Evolutionary conservation across 2,329 filamentous ascomycete genomes (phyloP).

Genomic region (Aureobasidium sp.): DNA sequence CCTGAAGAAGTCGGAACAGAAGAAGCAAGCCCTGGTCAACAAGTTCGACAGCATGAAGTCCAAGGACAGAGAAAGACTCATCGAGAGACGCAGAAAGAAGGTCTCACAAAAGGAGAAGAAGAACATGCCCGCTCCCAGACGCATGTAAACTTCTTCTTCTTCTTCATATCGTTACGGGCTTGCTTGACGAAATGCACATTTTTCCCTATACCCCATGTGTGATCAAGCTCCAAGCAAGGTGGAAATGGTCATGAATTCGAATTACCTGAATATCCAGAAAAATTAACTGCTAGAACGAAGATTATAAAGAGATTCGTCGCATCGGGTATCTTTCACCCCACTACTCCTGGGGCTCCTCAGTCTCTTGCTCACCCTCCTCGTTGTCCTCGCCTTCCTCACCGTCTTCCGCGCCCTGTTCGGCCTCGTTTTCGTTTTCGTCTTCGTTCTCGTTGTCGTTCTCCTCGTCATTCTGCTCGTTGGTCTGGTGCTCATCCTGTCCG

Average conservation of each 20-base stretch:
- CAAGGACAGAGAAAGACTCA: constrained; percentile 73
- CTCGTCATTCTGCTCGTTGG: background rate
- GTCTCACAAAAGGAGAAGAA: constrained; percentile 75
- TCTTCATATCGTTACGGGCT: background rate
- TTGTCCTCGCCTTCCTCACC: constrained; percentile 14
- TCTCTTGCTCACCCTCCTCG: constrained; percentile 5
- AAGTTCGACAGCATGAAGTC: constrained; percentile 78
- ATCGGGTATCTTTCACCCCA: background rate
- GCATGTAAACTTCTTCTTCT: background rate
- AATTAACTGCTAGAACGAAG: background rate
- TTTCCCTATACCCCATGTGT: background rate
- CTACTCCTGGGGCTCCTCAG: constrained; percentile 8
- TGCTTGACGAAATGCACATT: background rate
- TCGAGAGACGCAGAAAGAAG: constrained; percentile 89
- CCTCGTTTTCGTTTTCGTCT: constrained; percentile 19
- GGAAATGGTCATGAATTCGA: background rate
- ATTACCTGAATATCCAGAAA: constrained; percentile 9
- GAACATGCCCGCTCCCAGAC: constrained; percentile 36
- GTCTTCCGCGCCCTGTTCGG: constrained; percentile 17
- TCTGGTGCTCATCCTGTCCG: constrained; percentile 16
- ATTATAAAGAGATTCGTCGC: constrained; percentile 9
- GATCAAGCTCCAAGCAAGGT: background rate
- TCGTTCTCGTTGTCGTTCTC: constrained; percentile 16
- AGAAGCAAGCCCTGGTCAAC: constrained; percentile 74
- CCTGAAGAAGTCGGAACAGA: constrained; percentile 82